Conservation (phyloP, 495 filamentous ascomycete genomes). For the Penicillium desertorum region DNA sequence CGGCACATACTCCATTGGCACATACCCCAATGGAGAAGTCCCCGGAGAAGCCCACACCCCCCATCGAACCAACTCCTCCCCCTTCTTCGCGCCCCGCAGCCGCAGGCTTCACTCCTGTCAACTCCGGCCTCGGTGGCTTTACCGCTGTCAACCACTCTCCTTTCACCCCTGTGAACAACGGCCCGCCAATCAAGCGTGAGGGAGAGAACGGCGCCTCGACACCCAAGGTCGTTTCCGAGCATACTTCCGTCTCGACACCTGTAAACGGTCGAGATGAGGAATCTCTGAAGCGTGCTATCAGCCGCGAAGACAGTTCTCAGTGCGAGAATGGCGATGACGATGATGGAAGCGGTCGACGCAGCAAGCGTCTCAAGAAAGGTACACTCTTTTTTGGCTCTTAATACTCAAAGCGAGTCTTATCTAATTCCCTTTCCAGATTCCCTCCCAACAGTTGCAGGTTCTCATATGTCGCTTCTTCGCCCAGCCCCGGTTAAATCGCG, state of each 20-base stretch:
- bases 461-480: slow-evolving; percentile 92
- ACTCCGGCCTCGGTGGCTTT: slow-evolving; percentile 62
- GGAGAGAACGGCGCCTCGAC: slow-evolving; percentile 47
- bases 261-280: slow-evolving; percentile 59
- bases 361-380: slow-evolving; percentile 94
- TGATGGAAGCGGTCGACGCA: slow-evolving; percentile 71
- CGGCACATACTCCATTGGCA: slow-evolving; percentile 25
- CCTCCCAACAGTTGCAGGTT: slow-evolving; percentile 87
- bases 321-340: slow-evolving; percentile 64
- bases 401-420: neutral
- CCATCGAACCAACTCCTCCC: slow-evolving; percentile 54
- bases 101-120: slow-evolving; percentile 81
- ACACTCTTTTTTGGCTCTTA: slow-evolving; percentile 30
- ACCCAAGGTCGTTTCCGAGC: slow-evolving; percentile 42
- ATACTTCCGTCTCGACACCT: slow-evolving; percentile 39
- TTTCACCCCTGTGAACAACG: slow-evolving; percentile 55
- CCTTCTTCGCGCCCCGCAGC: slow-evolving; percentile 45
- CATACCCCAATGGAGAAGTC: slow-evolving; percentile 60
- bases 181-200: slow-evolving; percentile 50
- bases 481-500: slow-evolving; percentile 71
- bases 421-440: slow-evolving; percentile 58
- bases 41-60: slow-evolving; percentile 38
- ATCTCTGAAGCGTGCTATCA: slow-evolving; percentile 77
- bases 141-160: slow-evolving; percentile 68
- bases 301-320: slow-evolving; percentile 69